Percentiles rank a stretch among this genome's conserved stretches.
phyloP scores from a whole-genome alignment of 1,284 basidiomycete genomes.

The Leucoagaricus sp. region DNA sequence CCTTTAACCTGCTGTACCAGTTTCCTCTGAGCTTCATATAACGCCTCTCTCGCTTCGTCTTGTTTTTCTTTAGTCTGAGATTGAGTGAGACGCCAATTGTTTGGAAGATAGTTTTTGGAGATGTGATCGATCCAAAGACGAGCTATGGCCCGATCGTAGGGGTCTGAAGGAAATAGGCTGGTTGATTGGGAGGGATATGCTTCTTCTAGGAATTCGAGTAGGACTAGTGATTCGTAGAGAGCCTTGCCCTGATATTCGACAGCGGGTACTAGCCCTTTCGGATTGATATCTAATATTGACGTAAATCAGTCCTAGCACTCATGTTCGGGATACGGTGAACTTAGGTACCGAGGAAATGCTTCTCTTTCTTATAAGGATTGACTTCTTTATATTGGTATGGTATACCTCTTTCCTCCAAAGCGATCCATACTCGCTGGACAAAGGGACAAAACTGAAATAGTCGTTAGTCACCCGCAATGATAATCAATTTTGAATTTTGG shows the following conservation, averaged over 20 bases:
- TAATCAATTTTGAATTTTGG: no score
- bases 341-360: constrained; percentile 52
- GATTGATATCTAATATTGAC: constrained; percentile 62
- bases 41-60: constrained; percentile 43
- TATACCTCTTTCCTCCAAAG: constrained; percentile 55
- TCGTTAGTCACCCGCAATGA: no score
- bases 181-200: constrained; percentile 48
- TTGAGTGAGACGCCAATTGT: constrained; percentile 53
- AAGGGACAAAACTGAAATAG: constrained; percentile 71
- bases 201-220: constrained; percentile 66
- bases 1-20: constrained; percentile 51
- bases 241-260: constrained; percentile 56
- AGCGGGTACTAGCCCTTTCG: constrained; percentile 69
- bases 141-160: constrained; percentile 48
- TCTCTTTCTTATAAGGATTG: constrained; percentile 73
- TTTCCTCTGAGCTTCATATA: constrained; percentile 47
- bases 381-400: constrained; percentile 42
- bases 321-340: neutral
- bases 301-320: constrained; percentile 45
- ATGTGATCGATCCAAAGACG: constrained; percentile 59
- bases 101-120: constrained; percentile 51
- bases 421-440: constrained; percentile 64
- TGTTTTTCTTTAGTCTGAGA: constrained; percentile 53
- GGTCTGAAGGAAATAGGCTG: constrained; percentile 48
- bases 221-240: constrained; percentile 60